Evolutionary conservation across 177 flowering plant species (phyloP), one percentile per base, ranked within the genome.

Genomic region (Vitis hybrid): DNA sequence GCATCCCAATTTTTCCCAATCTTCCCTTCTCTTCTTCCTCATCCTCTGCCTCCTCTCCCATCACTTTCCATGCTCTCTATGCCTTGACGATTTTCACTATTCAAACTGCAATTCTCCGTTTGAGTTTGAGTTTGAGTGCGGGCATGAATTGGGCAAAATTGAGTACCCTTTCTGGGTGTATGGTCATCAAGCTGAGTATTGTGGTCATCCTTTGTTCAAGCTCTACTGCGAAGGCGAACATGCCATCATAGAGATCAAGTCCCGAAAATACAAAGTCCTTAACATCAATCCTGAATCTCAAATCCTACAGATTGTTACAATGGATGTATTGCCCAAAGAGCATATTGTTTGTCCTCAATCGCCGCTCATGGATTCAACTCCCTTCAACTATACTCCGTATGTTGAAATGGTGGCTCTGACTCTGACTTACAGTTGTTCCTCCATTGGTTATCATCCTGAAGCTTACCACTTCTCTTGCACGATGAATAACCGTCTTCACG

Each of bases 101-200:
- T 4, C 7, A 21, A 48, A 45, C 10, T 64, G 74, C 68, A 56
- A 1, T 14, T 10, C 15, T 7, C n/a, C 56, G 21, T 19, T 19
- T 19, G 19, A 19, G 1, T 61, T 30, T 21, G 7, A 34, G 4
- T 72, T 66, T 21, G 71, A 70, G 9, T 12, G 3, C 45, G 40
- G 40, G 40, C 0, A 34, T 34, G 4, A 4, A 4, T 4, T 60
- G 15, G 13, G 1, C 10, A 18, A 54, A 19, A 19, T 68, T 45
- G 3, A 30, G 3, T 73, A 61, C 26, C 76, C 76, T 54, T 73
- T 73, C 67, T 73, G 71, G 71, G 62, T 62, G 0, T 11, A 0
- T 8, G 50, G n/a, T 45, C 52, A 34, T 4, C 40, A 66, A 18
- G 56, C 75, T 7, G 11, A 13, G 7, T 32, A 32, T 54, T 73